Conservation (phyloP, 257 asterid genomes). For the Solanum chmielewskii region DNA sequence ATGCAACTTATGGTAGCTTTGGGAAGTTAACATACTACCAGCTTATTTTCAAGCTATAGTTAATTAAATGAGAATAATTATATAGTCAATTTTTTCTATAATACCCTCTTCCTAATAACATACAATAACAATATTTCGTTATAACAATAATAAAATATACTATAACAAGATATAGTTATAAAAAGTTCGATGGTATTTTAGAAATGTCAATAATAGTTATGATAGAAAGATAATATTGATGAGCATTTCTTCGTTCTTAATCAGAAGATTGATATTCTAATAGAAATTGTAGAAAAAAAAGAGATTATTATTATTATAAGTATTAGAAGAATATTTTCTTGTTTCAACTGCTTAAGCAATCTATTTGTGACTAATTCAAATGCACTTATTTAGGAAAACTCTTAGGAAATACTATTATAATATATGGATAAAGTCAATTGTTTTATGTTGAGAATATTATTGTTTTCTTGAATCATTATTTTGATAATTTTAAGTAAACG, state of each 20-base stretch:
- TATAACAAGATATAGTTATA: not conserved
- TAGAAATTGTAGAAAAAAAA: not conserved
- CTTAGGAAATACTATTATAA: not conserved
- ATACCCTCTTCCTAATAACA: rapidly evolving
- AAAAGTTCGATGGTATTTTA: not conserved
- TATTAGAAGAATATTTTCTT: not conserved
- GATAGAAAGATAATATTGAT: not conserved
- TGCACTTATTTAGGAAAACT: not conserved
- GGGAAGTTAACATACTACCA: not conserved
- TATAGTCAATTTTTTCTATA: not conserved
- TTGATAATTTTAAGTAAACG: not conserved
- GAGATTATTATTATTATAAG: not conserved
- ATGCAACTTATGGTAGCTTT: not conserved
- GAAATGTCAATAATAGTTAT: not conserved
- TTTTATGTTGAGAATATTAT: not conserved
- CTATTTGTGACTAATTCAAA: not conserved
- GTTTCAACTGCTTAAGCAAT: not conserved
- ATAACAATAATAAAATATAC: not conserved
- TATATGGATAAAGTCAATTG: not conserved
- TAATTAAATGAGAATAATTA: not conserved
- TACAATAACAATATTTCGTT: not conserved
- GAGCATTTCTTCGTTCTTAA: not conserved
- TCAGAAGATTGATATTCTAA: too few species aligned
- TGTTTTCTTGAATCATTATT: not conserved
- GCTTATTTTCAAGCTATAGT: not conserved